Evolutionary conservation across 306 rosid species (phyloP).

Genomic region (Lotus japonicus): DNA sequence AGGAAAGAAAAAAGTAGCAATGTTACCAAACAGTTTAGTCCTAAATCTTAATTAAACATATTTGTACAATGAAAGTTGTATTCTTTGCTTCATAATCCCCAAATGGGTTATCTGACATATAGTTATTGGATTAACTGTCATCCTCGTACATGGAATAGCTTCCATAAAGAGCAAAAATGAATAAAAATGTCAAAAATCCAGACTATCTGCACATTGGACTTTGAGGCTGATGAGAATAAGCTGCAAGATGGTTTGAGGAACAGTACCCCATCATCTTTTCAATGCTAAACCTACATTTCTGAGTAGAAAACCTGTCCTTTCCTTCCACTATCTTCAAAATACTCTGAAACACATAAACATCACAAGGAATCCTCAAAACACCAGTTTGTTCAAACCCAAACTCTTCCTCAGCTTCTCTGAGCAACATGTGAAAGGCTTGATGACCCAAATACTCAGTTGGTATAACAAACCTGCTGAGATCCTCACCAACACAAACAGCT

Average conservation of each 20-base stretch:
- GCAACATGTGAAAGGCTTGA: constrained; percentile 54
- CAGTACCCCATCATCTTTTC: constrained; percentile 41
- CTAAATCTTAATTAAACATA: not conserved
- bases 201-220: constrained; percentile 83
- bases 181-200: constrained; percentile 2
- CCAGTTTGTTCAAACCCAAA: constrained; percentile 88
- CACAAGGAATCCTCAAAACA: constrained; percentile 80
- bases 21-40: not conserved
- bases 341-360: constrained; percentile 59
- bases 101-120: constrained; percentile 16
- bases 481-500: constrained; percentile 79
- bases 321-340: constrained; percentile 60
- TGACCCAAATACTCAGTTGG: constrained; percentile 70
- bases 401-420: constrained; percentile 91
- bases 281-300: constrained; percentile 29
- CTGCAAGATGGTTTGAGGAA: constrained; percentile 38
- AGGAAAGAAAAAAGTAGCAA: no score
- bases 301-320: constrained; percentile 38
- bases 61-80: constrained; percentile 9
- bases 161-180: constrained; percentile 24
- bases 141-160: constrained; percentile 26
- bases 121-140: constrained; percentile 17
- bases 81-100: constrained; percentile 16
- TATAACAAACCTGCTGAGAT: constrained; percentile 62
- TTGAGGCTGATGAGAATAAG: constrained; percentile 56